These are phyloP conservation scores for Colletotrichum scovillei DNA, from an alignment of 2,329 filamentous ascomycete species.

Conservation along the genomic window DNA sequence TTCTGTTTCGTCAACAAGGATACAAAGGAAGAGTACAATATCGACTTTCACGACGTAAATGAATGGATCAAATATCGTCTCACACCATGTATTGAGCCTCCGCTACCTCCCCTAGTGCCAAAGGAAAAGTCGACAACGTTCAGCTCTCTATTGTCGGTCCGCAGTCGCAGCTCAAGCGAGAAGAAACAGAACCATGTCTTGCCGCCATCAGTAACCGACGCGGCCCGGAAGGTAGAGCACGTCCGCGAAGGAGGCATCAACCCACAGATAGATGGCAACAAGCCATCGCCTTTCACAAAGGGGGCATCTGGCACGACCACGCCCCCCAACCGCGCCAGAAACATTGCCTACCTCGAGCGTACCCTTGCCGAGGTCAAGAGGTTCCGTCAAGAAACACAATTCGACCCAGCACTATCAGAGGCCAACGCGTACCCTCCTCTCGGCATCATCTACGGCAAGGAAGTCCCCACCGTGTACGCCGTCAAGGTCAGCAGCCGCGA, in stretches of 20 bases:
- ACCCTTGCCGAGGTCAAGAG: slow-evolving; percentile 76
- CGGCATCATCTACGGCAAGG: slow-evolving; percentile 87
- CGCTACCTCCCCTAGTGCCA: slow-evolving; percentile 68
- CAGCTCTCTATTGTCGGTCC: slow-evolving; percentile 59
- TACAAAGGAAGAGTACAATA: slow-evolving; percentile 81
- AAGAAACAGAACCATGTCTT: slow-evolving; percentile 40
- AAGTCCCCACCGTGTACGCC: slow-evolving; percentile 85
- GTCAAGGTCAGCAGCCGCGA: slow-evolving; percentile 80
- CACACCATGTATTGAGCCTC: slow-evolving; percentile 79
- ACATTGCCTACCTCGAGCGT: slow-evolving; percentile 76
- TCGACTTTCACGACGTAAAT: slow-evolving; percentile 85
- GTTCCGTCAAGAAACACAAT: slow-evolving; percentile 82
- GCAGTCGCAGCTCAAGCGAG: slow-evolving; percentile 56
- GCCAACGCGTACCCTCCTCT: slow-evolving; percentile 85
- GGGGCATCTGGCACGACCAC: slow-evolving; percentile 42
- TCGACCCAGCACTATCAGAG: slow-evolving; percentile 66
- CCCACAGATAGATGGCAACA: slow-evolving; percentile 57
- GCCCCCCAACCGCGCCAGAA: slow-evolving; percentile 62
- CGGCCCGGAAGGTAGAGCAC: slow-evolving; percentile 43
- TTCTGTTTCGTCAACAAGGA: slow-evolving; percentile 87
- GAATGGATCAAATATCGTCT: slow-evolving; percentile 83
- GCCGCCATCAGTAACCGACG: slow-evolving; percentile 39
- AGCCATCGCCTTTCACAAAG: slow-evolving; percentile 38
- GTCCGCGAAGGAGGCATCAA: slow-evolving; percentile 53
- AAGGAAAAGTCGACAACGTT: slow-evolving; percentile 51